Evolutionary conservation across 2,329 filamentous ascomycete genomes (phyloP).

Genomic region (Paecilomyces sp.): DNA sequence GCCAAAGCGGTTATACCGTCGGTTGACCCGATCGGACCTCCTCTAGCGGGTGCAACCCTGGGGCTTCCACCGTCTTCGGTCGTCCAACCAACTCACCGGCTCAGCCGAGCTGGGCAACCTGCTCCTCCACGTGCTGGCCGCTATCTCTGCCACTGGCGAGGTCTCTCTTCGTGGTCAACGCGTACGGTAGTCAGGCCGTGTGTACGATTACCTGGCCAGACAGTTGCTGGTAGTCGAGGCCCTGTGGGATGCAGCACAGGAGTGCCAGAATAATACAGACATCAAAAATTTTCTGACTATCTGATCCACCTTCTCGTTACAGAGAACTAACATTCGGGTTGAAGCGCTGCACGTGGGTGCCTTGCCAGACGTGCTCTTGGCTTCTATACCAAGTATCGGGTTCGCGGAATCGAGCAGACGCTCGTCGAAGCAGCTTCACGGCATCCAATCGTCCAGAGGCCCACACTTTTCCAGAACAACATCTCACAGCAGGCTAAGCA

Average conservation of each 20-base stretch:
- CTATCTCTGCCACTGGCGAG: background rate
- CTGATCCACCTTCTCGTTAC: background rate
- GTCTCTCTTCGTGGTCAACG: background rate
- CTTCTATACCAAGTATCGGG: background rate
- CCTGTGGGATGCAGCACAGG: background rate
- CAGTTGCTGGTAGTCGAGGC: background rate
- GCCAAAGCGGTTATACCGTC: background rate
- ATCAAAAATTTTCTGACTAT: background rate
- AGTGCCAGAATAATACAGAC: background rate
- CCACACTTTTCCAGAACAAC: background rate
- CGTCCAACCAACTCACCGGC: background rate
- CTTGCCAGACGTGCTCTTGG: background rate
- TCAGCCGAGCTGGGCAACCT: background rate
- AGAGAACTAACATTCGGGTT: background rate
- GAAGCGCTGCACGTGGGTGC: background rate
- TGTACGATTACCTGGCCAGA: background rate
- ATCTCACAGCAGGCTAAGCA: background rate
- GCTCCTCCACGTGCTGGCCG: background rate
- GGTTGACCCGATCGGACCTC: background rate
- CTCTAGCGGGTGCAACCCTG: background rate
- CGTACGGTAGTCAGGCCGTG: background rate
- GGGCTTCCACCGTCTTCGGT: background rate
- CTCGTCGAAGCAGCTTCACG: background rate
- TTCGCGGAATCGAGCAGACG: background rate
- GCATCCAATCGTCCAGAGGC: background rate